These are phyloP conservation scores for Westerdykella aurantiaca DNA, from an alignment of 2,329 filamentous ascomycete genomes.

Conservation along the genomic window DNA sequence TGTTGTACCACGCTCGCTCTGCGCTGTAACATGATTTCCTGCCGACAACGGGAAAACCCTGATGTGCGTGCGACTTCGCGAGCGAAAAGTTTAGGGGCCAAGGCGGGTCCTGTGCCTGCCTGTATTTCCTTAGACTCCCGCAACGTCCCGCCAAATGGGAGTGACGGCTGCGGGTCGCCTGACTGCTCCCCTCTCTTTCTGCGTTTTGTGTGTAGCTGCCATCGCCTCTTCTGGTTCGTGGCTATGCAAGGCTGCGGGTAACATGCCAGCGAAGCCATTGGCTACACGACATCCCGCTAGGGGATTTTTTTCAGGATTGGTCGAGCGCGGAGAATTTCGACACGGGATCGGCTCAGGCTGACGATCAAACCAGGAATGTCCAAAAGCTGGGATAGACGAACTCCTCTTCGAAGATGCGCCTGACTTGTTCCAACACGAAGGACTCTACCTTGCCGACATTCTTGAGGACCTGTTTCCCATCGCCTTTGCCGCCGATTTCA, in stretches of 20 bases:
- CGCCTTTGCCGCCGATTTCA: constrained; percentile 89
- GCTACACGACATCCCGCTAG: constrained; percentile 7
- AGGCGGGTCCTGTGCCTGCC: constrained; percentile 16
- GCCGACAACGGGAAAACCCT: constrained; percentile 14
- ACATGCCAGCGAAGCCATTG: constrained; percentile 5
- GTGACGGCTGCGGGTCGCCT: constrained; percentile 19
- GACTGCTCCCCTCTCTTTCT: constrained; percentile 10
- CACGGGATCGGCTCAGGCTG: not conserved
- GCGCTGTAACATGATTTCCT: constrained; percentile 28
- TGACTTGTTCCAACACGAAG: constrained; percentile 93
- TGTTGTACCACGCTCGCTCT: constrained; percentile 27
- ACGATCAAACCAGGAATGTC: constrained; percentile 76
- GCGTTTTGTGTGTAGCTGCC: constrained; percentile 10
- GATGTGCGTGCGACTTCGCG: constrained; percentile 19
- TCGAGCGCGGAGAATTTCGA: not conserved
- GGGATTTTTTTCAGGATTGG: constrained; percentile 11
- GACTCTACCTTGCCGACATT: constrained; percentile 98
- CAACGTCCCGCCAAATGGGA: constrained; percentile 13
- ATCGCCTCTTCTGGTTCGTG: constrained; percentile 4
- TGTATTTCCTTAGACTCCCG: constrained; percentile 27
- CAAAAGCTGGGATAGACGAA: constrained; percentile 98
- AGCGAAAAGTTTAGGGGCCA: constrained; percentile 8
- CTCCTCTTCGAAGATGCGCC: constrained; percentile 96
- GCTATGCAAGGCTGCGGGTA: constrained; percentile 11
- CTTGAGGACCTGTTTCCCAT: constrained; percentile 90